Base-by-base conservation (phyloP, 805 yeast genomes). In the Ogataea nonfermentans region DNA sequence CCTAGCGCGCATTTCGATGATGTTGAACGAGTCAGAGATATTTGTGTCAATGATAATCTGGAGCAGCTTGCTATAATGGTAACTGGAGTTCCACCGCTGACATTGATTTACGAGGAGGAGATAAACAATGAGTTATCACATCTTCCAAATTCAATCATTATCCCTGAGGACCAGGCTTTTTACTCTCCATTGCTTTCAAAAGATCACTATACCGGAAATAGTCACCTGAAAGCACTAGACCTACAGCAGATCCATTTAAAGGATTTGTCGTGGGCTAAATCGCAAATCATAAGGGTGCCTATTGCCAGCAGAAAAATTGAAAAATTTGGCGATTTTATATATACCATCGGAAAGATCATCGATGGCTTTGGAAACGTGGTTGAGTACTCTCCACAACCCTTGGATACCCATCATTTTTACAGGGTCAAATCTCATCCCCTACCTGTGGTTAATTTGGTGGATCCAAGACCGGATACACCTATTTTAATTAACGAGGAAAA, bases 81-180 rank as follows among this genome's bases (percentile, higher is more conserved):
- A 1, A 62, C 67, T 13, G 97, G 98, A 37, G 84, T 88, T 2
- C 81, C 91, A 1, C 98, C 99, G 0, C 61, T 84, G 42, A 74
- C 73, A 15, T 62, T 84, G 24, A 66, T 68, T 29, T 82, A 81
- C 53, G 63, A 63, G 25, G 73, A 71, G 31, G 78, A 77, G 44
- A 51, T 67, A 11, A 59, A 63, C 40, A 67, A 66, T 0, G 50
- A 46, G 14, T 38, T 61, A 11, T 46, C 57, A 1, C 48, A 56
- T 24, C 34, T 57, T n/a, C 63, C 63, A 2, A 51, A 54, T 12
- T 51, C 59, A 3, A 39, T 53, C 3, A 46, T 57, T 9, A 57
- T 72, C 15, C 83, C 84, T 2, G 76, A 72, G 31, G 50, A 45
- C n/a, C 48, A 48, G 2, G 62, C 59, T 30, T 71, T 76, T 41